Percentiles rank a stretch among this genome's conserved stretches.
Evolutionary conservation across 192 early-diverging fungal genomes (phyloP).

Genomic region (Rhizophagus clarus): DNA sequence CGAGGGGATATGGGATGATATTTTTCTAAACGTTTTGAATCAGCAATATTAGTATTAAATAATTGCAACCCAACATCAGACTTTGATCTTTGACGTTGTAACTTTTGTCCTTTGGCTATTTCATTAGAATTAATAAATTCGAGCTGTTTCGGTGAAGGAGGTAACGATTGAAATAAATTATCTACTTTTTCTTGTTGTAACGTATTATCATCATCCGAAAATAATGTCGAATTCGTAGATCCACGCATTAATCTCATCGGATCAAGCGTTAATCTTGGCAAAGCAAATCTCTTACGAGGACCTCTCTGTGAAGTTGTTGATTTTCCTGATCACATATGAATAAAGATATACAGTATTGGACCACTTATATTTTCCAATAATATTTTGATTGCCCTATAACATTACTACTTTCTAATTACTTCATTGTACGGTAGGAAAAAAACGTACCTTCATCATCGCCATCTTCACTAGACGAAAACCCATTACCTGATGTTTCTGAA

Average conservation of each 20-base stretch:
- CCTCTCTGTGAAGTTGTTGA: not conserved
- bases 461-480: not conserved
- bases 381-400: not conserved
- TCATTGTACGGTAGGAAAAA: not conserved
- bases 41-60: not conserved
- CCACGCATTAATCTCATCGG: not conserved
- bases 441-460: not conserved
- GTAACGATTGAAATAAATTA: conserved; percentile 35
- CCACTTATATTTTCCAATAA: no score
- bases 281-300: not conserved
- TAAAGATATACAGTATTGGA: no score
- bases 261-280: conserved; percentile 9
- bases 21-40: not conserved
- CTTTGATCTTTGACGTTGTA: not conserved
- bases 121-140: conserved; percentile 30
- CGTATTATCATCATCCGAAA: not conserved
- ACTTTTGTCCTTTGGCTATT: not conserved
- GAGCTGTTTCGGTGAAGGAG: conserved; percentile 30
- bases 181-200: conserved; percentile 33
- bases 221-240: not conserved
- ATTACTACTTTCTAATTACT: not conserved
- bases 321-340: conserved; percentile 1
- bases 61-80: not conserved
- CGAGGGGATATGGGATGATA: not conserved
- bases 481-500: not conserved